These are phyloP conservation scores for Gossypium gossypioides DNA, from an alignment of 441 rosid genomes.

Conservation along the genomic window DNA sequence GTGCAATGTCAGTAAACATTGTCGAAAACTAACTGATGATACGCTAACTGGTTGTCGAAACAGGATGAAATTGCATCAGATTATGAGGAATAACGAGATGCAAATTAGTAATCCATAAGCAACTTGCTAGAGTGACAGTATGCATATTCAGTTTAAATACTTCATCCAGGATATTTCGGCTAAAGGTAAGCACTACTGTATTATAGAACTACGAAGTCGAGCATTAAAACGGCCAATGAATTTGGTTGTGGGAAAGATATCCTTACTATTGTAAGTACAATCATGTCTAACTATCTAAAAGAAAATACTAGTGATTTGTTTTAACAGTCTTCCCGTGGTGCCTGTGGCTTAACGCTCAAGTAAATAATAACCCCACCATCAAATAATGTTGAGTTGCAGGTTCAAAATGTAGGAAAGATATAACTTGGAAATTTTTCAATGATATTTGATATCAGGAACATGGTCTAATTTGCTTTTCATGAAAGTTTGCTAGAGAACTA, in stretches of 20 bases:
- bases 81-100: neutral
- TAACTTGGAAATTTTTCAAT: neutral
- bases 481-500: constrained; percentile 3
- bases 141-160: neutral
- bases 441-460: neutral
- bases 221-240: neutral
- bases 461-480: neutral
- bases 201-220: neutral
- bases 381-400: neutral
- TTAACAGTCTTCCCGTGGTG: neutral
- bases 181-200: neutral
- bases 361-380: neutral
- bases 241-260: no score
- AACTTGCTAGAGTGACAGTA: neutral
- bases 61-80: neutral
- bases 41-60: neutral
- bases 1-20: neutral
- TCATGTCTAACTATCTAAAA: neutral
- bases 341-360: neutral
- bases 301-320: neutral
- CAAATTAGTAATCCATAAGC: neutral
- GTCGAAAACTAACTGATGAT: neutral
- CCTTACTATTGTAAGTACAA: neutral
- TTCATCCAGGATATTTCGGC: neutral
- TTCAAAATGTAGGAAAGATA: neutral